These are phyloP conservation scores for Hypoxylon sp. DNA, from an alignment of 2,329 filamentous ascomycete species.

Conservation along the genomic window DNA sequence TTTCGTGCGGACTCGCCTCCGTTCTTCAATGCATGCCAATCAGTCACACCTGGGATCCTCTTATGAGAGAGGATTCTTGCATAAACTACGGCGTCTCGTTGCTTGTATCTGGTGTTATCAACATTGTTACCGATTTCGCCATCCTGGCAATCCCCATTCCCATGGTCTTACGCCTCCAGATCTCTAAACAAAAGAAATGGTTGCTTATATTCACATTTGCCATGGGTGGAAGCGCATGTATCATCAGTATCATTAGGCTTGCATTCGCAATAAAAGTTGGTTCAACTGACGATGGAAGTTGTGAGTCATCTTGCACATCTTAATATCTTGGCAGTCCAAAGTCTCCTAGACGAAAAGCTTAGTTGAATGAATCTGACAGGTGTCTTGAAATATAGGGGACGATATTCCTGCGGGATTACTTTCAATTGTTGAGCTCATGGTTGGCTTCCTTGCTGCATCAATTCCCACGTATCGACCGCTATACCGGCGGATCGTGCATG, in stretches of 20 bases:
- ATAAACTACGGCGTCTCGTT: constrained; percentile 17
- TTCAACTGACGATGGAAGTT: constrained; percentile 14
- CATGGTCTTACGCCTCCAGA: constrained; percentile 1
- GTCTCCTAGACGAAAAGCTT: not conserved
- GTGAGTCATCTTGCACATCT: constrained; percentile 28
- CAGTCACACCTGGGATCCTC: constrained; percentile 9
- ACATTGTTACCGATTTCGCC: constrained; percentile 26
- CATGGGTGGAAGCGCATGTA: constrained; percentile 22
- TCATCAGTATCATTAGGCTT: constrained; percentile 30
- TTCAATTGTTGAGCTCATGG: constrained; percentile 8
- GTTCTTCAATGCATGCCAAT: constrained; percentile 25
- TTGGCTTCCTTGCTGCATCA: constrained; percentile 14
- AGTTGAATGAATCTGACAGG: not conserved
- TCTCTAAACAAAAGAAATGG: constrained; percentile 17
- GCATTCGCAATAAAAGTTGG: constrained; percentile 16
- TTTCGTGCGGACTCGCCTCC: not conserved
- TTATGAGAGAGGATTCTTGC: constrained; percentile 1
- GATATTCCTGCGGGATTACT: not conserved
- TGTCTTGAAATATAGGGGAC: not conserved
- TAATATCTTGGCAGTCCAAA: not conserved
- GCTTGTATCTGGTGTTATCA: constrained; percentile 21
- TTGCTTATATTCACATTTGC: constrained; percentile 22
- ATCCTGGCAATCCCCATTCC: constrained; percentile 25
- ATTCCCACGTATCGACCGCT: constrained; percentile 21
- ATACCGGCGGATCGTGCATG: not conserved